A percentile compares a stretch with the other conserved stretches of the same genome.
Evolutionary conservation across 768 basidiomycete species (phyloP).

Genomic region (Mycena haematopus): DNA sequence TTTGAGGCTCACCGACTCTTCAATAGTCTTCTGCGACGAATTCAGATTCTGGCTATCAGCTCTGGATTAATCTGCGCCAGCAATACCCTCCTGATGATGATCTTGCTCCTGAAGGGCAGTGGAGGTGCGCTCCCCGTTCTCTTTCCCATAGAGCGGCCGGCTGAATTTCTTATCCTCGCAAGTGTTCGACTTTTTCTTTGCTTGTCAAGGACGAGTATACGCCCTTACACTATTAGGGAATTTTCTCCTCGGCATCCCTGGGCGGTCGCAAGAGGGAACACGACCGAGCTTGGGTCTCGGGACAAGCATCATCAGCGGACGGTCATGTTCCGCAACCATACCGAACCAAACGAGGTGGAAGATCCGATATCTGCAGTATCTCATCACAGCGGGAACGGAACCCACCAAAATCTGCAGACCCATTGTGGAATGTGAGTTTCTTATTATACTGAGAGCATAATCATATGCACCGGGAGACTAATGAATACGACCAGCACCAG

Average conservation of each 20-base stretch:
- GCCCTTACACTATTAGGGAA: conserved; percentile 12
- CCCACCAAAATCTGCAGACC: no score
- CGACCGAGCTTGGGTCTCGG: no score
- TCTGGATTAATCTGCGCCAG: conserved; percentile 7
- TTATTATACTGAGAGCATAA: no score
- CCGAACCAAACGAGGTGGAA: no score
- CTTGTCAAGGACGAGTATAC: conserved; percentile 15
- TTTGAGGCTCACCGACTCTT: neutral
- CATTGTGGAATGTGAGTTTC: no score
- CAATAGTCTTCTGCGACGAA: conserved; percentile 2
- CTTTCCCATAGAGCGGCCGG: neutral
- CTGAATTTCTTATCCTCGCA: neutral
- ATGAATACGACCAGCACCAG: no score
- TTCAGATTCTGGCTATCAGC: conserved; percentile 8
- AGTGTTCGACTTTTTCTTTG: conserved; percentile 8
- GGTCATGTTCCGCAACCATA: no score
- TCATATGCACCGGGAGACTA: no score
- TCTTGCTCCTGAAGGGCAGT: conserved; percentile 5
- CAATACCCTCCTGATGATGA: conserved; percentile 13
- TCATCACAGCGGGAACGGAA: no score
- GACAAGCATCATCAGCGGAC: no score
- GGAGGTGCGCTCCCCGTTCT: neutral
- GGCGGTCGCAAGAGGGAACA: no score
- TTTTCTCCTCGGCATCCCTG: conserved; percentile 6
- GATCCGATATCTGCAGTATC: no score